Base-by-base conservation (phyloP, 2,329 filamentous ascomycete genomes). In the Stagonosporopsis chrysanthemi region DNA sequence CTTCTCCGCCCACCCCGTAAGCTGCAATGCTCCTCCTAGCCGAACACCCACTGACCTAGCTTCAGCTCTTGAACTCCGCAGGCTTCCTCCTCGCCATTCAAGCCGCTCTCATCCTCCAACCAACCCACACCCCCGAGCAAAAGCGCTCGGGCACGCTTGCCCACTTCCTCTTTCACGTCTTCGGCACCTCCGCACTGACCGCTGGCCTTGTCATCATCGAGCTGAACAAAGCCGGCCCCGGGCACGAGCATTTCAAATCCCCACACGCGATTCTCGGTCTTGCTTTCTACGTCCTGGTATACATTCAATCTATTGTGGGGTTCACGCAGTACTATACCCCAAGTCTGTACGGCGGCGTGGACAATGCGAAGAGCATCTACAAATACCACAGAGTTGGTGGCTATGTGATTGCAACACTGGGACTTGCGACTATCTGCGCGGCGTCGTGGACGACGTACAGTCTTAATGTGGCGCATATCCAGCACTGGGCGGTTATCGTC, bases 1-100 rank as follows among this genome's bases (percentile, higher is more conserved):
- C 67, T 97, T 98, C 83, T 92, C 91, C 17, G 87, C 89, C 8
- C 94, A 98, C 76, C 94, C 94, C 7, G 87, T 97, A 72, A 85
- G 78, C 82, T 80, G 31, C 47, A 45, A 11, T 52, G 49, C 4
- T 2, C 22, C 22, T 38, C 35, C 17, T 33, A 51, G 35, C 43
- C 55, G 39, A n/a, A 19, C 6, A 19, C 15, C 65, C 60, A 68
- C 58, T 42, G 36, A 31, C 40, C 15, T 11, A 7, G 9, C 7
- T 7, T 4, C 57, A 82, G 81, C 77, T 84, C 14, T 76, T 84
- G 65, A 86, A 86, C 69, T 84, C 79, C 64, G 78, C 89, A 55
- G 92, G 87, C 45, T 76, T 96, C 56, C 82, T 97, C 61, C 82
- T 91, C 56, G 82, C 95, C 68, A 84, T 90, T 17, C 89, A 97